A percentile compares a stretch with the other conserved stretches of the same genome.
Evolutionary conservation across 768 basidiomycete genomes (phyloP).

Genomic region (Naganishia antarctica): DNA sequence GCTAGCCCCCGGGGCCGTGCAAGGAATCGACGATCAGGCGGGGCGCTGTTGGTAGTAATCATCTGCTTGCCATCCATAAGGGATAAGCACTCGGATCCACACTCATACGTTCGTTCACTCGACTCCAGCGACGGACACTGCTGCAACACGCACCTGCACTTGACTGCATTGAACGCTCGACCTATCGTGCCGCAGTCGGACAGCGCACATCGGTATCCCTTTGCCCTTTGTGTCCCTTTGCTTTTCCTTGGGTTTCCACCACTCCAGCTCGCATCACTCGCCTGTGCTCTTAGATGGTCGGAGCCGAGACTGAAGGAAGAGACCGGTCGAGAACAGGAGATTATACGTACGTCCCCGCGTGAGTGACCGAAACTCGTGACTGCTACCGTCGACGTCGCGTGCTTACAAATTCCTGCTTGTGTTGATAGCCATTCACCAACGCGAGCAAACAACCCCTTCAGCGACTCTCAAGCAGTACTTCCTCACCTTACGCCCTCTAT

Average conservation of each 20-base stretch:
- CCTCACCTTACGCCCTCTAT: not conserved
- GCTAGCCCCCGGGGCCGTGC: not conserved
- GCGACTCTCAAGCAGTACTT: not conserved
- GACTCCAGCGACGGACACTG: not conserved
- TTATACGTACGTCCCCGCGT: conserved; percentile 14
- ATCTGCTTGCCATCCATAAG: not conserved
- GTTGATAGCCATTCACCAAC: conserved; percentile 13
- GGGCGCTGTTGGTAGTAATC: not conserved
- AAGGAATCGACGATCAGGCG: conserved; percentile 16
- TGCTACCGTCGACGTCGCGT: too few relatives aligned
- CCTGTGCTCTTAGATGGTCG: conserved; percentile 4
- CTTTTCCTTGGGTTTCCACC: too few relatives aligned
- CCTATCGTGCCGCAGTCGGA: too few relatives aligned
- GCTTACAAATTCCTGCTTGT: too few relatives aligned
- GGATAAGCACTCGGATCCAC: too few relatives aligned
- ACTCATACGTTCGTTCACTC: not conserved
- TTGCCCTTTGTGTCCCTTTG: too few relatives aligned
- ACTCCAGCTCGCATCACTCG: not conserved
- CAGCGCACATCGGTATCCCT: too few relatives aligned
- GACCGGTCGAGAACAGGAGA: conserved; percentile 19
- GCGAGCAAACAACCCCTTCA: conserved; percentile 10
- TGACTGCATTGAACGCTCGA: not conserved
- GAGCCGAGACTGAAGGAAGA: conserved; percentile 1
- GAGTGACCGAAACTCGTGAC: not conserved
- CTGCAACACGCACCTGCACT: not conserved